These are phyloP conservation scores for Naganishia vishniacii DNA, from an alignment of 768 basidiomycete species.

Conservation along the genomic window DNA sequence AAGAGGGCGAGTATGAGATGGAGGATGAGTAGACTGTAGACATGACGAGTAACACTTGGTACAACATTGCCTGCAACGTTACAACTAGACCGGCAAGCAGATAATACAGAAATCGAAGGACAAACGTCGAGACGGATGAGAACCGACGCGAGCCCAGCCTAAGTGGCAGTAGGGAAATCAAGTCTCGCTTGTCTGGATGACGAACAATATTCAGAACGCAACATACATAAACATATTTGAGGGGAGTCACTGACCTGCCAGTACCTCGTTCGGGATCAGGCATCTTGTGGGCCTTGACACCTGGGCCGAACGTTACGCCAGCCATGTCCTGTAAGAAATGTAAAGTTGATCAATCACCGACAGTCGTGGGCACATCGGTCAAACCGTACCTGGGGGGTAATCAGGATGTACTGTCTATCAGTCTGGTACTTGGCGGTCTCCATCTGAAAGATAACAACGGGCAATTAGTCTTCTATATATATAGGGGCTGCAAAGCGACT, in stretches of 20 bases:
- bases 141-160: no score
- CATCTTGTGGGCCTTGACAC: constrained; percentile 24
- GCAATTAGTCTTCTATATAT: not conserved
- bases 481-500: constrained; percentile 11
- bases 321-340: constrained; percentile 11
- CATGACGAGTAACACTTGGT: not conserved
- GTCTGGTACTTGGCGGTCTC: constrained; percentile 81
- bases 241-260: not conserved
- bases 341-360: not conserved
- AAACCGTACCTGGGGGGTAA: constrained; percentile 70
- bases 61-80: not conserved
- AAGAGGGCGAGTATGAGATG: constrained; percentile 34
- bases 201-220: not conserved
- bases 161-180: constrained; percentile 10
- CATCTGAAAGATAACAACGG: constrained; percentile 55
- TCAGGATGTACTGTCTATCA: constrained; percentile 87
- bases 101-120: no score
- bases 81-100: not conserved
- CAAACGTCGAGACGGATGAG: no score
- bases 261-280: constrained; percentile 25
- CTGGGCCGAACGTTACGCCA: constrained; percentile 8
- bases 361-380: no score
- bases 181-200: constrained; percentile 8
- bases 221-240: not conserved
- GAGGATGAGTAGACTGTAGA: constrained; percentile 25